Base-by-base conservation (phyloP, 345 rosid genomes). In the thale cress (Arabidopsis thaliana) region DNA sequence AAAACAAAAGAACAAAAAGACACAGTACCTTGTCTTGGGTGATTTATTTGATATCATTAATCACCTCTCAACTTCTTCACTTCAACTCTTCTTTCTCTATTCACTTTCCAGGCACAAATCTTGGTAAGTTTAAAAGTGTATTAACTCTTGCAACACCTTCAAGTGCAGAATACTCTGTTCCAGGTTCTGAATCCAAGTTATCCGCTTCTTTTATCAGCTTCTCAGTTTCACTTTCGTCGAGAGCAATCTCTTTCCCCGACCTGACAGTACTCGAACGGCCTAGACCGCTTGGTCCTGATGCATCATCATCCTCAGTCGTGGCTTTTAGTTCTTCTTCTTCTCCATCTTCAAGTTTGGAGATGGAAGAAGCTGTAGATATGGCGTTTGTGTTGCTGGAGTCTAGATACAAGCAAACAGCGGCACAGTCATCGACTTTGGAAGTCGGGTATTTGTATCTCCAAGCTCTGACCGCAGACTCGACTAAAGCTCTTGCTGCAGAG, bases 81-180 rank as follows among this genome's bases (percentile, higher is more conserved):
- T n/a, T 73, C 24, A 48, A 52, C 38, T 69, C 58, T 53, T 44
- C 22, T 24, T 74, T 76, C 76, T 65, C 76, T 34, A 79, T 87
- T 25, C 83, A 87, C 72, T 78, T 84, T 38, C 84, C 89, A 0
- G 97, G 92, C 58, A 82, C 86, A 72, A 87, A 92, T 84, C 89
- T 85, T 0, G 99, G 99, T 38, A 95, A 82, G 75, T 77, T 84
- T 72, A 95, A 56, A 13, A 95, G 85, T 20, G 99, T 95, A 81
- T 95, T 87, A 41, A 85, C 92, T 6, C 97, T 92, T 49, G 99
- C 89, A 6, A 95, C 99, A 50, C 99, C 99, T 88, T 95, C 96
- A 0, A 95, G 89, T 5, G 99, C 97, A 10, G 93, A 95, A 86
- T 97, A 95, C 36, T 90, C 97, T 28, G 66, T 74, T 55, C 83